Base-by-base conservation (phyloP, 768 basidiomycete species). In the Amanita brunnescens region DNA sequence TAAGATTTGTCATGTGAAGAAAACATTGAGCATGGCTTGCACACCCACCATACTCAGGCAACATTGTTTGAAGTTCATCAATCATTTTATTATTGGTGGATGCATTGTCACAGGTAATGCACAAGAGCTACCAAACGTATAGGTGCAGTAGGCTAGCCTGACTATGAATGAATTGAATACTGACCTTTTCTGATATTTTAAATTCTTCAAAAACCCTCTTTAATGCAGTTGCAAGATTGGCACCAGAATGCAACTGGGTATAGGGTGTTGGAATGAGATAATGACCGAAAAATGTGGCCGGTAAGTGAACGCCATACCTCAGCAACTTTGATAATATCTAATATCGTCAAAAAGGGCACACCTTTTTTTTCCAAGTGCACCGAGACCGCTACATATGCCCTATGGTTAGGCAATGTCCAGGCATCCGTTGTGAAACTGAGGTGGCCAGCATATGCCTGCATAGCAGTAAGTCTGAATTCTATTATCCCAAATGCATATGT, bases 1-100 rank as follows among this genome's bases (percentile, higher is more conserved):
- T 35, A 14, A 55, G 43, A 42, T 47, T 55, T 24, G 50, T 24
- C 14, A 46, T 55, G 44, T 55, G 54, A 0, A 57, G 51, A 48
- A 77, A 74, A 52, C 74, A 77, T 0, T 58, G 41, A 0, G 61
- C 62, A 1, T 58, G 66, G 20, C 58, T 67, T 0, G 52, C 54
- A 0, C 26, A 16, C 1, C 67, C 66, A 3, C 52, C 48, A 38
- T 66, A 70, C 0, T 46, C 44, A 5, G 29, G 44, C 18, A 41
- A 23, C 7, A 20, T 5, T 41, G 55, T 16, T 4, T 20, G 42
- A 3, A 75, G 64, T 20, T 60, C 41, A 0, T 54, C 44, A 0
- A 69, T 60, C 67, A 76, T 71, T 0, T 42, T 56, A 51, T 70
- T 63, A 45, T 75, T 75, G 13, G 23, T 23, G 5, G 44, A 46